These are phyloP conservation scores for Coemansia biformis DNA, from an alignment of 192 early-diverging fungal species.

Conservation along the genomic window DNA sequence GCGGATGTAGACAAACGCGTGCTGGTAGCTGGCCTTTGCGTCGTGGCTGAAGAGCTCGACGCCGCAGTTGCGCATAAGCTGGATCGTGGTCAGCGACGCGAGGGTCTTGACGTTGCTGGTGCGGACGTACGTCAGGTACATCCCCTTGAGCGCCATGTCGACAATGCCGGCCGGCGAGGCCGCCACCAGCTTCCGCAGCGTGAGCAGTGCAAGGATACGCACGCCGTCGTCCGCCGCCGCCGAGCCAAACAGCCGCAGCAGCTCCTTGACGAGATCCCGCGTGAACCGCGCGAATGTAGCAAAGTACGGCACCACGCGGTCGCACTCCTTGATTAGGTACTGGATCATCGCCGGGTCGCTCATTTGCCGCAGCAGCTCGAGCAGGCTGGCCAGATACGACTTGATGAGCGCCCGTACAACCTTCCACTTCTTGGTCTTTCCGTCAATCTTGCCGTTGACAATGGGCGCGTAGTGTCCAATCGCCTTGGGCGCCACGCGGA, in stretches of 20 bases:
- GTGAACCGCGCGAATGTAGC: constrained; percentile 73
- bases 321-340: constrained; percentile 78
- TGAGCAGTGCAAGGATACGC: constrained; percentile 77
- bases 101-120: constrained; percentile 70
- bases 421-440: constrained; percentile 60
- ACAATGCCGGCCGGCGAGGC: constrained; percentile 53
- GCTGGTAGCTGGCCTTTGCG: constrained; percentile 79
- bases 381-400: constrained; percentile 69
- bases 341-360: constrained; percentile 80
- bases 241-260: constrained; percentile 54
- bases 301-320: constrained; percentile 69
- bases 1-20: constrained; percentile 87
- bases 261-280: constrained; percentile 69
- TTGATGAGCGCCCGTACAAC: constrained; percentile 72
- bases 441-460: constrained; percentile 27
- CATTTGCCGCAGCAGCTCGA: constrained; percentile 74
- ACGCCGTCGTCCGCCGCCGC: constrained; percentile 59
- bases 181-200: constrained; percentile 68
- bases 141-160: constrained; percentile 69
- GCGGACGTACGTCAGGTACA: constrained; percentile 78
- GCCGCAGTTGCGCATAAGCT: constrained; percentile 89
- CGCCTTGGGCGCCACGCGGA: constrained; percentile 63
- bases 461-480: constrained; percentile 64
- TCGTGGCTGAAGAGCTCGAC: constrained; percentile 83
- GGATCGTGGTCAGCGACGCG: constrained; percentile 75